phyloP scores from a whole-genome alignment of 177 flowering plant genomes.

The Vitis hybrid region DNA sequence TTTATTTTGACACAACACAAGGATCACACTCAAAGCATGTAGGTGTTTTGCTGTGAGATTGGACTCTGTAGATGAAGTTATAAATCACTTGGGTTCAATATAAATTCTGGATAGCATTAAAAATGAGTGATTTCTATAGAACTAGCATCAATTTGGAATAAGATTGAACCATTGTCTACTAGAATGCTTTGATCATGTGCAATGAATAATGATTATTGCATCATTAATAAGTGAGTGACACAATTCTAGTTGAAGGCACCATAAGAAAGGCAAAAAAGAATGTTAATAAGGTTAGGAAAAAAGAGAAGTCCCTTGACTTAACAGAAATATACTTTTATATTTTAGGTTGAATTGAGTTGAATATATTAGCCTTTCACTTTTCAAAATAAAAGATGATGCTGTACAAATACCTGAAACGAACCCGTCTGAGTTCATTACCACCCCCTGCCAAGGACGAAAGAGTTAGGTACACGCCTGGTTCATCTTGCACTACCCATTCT shows the following conservation, averaged over 20 bases:
- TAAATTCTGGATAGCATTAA: neutral
- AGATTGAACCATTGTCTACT: too few relatives aligned
- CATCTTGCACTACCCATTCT: constrained; percentile 55
- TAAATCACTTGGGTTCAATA: neutral
- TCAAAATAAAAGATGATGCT: neutral
- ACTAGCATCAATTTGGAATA: too few relatives aligned
- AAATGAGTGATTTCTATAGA: neutral
- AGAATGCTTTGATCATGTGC: too few relatives aligned
- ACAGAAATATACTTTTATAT: too few relatives aligned
- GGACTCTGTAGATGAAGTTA: neutral
- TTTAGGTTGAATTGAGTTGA: neutral
- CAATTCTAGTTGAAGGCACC: neutral
- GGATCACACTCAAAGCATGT: neutral
- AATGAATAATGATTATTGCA: too few relatives aligned
- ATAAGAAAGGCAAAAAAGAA: neutral
- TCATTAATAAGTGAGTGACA: neutral
- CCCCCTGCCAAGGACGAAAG: constrained; percentile 44
- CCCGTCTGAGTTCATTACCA: constrained; percentile 59
- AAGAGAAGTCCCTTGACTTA: too few relatives aligned
- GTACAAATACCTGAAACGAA: constrained; percentile 65
- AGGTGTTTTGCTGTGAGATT: neutral
- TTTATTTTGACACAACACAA: neutral
- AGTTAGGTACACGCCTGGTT: constrained; percentile 63
- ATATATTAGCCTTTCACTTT: neutral
- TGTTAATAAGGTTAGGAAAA: neutral